These are phyloP conservation scores for Cyclotella baltica DNA, from an alignment of 108 stramenopile genomes.

Conservation along the genomic window DNA sequence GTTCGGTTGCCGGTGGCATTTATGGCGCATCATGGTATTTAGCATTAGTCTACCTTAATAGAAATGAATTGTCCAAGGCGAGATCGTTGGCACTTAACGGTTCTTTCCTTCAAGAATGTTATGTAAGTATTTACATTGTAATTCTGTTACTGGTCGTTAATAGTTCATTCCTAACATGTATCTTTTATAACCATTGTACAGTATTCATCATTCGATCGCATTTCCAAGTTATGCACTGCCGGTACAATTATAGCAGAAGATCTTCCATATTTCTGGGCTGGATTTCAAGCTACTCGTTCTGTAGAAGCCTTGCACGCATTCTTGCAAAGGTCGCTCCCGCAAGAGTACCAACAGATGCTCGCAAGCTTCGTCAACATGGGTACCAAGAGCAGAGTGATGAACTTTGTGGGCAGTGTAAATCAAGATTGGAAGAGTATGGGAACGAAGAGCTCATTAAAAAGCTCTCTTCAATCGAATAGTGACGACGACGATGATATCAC, in stretches of 20 bases:
- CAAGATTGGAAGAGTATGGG: not conserved
- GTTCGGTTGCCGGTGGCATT: not conserved
- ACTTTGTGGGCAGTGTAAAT: not conserved
- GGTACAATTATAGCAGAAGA: not conserved
- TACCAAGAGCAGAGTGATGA: not conserved
- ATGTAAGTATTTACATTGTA: not conserved
- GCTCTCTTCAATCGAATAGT: not conserved
- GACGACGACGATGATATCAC: not conserved
- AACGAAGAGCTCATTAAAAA: not conserved
- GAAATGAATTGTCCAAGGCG: not conserved
- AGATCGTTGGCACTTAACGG: not conserved
- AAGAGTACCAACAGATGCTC: conserved; percentile 12
- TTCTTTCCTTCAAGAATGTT: conserved; percentile 6
- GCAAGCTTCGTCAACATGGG: not conserved
- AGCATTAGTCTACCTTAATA: not conserved
- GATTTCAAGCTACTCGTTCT: not conserved
- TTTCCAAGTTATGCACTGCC: not conserved
- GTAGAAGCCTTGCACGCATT: not conserved
- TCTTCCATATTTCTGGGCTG: not conserved
- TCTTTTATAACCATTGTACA: not conserved
- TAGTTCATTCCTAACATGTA: not conserved
- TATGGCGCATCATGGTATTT: conserved; percentile 9
- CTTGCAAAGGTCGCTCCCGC: not conserved
- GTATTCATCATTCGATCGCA: not conserved
- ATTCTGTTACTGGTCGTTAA: not conserved